These are phyloP conservation scores for Penicillium flavigenum DNA, from an alignment of 495 filamentous ascomycete species.

Conservation along the genomic window DNA sequence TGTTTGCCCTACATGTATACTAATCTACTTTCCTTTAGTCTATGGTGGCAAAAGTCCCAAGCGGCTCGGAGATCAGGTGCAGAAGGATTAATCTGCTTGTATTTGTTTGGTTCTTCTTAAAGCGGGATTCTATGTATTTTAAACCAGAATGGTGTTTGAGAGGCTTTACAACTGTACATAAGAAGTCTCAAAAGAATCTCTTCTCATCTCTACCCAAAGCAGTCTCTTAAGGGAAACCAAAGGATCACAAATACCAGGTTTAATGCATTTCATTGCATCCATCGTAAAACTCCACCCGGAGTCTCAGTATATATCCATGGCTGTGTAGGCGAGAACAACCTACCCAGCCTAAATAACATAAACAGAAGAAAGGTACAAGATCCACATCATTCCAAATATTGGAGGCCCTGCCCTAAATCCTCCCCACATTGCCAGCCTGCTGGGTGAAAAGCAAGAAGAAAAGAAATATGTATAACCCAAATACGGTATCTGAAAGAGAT, in stretches of 20 bases:
- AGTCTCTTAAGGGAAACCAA: neutral
- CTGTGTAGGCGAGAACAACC: conserved; percentile 3
- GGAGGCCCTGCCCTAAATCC: neutral
- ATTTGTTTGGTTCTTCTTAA: neutral
- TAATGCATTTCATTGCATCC: conserved; percentile 3
- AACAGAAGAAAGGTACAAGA: conserved; percentile 5
- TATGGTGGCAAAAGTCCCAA: conserved; percentile 22
- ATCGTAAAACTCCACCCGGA: neutral
- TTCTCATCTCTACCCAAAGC: neutral
- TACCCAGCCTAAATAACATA: conserved; percentile 6
- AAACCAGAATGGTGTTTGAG: neutral
- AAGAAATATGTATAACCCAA: conserved; percentile 15
- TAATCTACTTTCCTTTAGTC: conserved; percentile 13
- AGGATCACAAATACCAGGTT: neutral
- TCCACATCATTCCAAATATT: conserved; percentile 7
- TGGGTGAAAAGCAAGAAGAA: conserved; percentile 18
- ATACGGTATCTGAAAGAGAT: neutral
- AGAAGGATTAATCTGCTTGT: conserved; percentile 2
- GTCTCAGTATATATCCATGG: conserved; percentile 13
- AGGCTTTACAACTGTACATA: conserved; percentile 3
- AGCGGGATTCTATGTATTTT: conserved; percentile 1
- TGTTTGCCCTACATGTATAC: neutral
- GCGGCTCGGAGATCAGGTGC: neutral
- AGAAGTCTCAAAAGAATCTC: neutral
- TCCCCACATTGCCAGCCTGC: conserved; percentile 23